phyloP scores from a whole-genome alignment of 2,329 filamentous ascomycete genomes.

The Venturia nashicola region DNA sequence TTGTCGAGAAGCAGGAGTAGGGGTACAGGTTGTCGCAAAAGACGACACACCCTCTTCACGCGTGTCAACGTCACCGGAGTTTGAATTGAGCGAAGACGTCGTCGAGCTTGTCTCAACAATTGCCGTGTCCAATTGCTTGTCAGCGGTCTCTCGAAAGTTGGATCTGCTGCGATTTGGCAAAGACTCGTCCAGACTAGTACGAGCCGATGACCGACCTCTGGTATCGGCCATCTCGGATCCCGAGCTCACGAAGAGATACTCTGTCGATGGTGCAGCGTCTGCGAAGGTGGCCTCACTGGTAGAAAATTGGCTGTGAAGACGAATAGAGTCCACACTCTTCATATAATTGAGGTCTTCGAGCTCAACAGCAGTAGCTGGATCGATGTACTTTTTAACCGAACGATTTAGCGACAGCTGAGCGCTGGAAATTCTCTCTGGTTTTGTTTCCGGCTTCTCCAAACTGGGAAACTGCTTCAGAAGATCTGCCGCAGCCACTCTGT shows the following conservation, averaged over 20 bases:
- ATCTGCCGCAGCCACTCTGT: conserved; percentile 59
- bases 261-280: conserved; percentile 26
- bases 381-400: conserved; percentile 35
- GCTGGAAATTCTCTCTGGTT: conserved; percentile 14
- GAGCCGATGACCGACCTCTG: conserved; percentile 24
- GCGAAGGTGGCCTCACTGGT: conserved; percentile 19
- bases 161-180: conserved; percentile 7
- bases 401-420: conserved; percentile 28
- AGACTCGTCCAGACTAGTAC: conserved; percentile 18
- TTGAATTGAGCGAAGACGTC: background rate
- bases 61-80: background rate
- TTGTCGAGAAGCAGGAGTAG: background rate
- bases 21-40: background rate
- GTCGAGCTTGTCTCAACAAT: background rate
- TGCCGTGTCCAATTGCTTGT: conserved; percentile 21
- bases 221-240: conserved; percentile 28
- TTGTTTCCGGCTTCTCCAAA: conserved; percentile 6
- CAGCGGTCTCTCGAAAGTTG: conserved; percentile 22
- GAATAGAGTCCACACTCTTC: background rate
- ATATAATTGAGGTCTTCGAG: conserved; percentile 27
- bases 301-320: background rate
- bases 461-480: conserved; percentile 58
- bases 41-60: background rate
- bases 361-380: conserved; percentile 31
- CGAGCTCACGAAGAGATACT: conserved; percentile 30